These are phyloP conservation scores for Nasturtium officinale DNA, from an alignment of 345 rosid species.

Conservation along the genomic window DNA sequence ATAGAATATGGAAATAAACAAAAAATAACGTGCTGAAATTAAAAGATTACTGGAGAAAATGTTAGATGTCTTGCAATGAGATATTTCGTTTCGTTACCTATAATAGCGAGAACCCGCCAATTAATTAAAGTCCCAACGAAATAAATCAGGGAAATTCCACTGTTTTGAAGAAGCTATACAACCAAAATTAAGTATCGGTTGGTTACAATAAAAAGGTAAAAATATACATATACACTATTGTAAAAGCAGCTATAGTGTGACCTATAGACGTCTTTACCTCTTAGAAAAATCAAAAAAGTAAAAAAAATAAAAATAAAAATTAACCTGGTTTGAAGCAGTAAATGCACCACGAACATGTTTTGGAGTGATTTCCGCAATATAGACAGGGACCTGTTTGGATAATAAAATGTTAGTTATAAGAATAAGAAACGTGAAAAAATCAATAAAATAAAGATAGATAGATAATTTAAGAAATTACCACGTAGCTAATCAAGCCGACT, in stretches of 20 bases:
- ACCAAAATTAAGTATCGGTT: background rate
- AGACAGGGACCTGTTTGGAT: slow-evolving; percentile 46
- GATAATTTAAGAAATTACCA: too few relatives aligned
- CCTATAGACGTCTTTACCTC: too few relatives aligned
- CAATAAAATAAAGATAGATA: background rate
- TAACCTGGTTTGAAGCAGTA: slow-evolving; percentile 38
- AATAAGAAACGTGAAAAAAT: background rate
- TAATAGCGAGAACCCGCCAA: slow-evolving; percentile 41
- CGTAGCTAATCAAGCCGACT: slow-evolving; percentile 41
- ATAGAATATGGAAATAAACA: slow-evolving; percentile 43
- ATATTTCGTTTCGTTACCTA: slow-evolving; percentile 41
- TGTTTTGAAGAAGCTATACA: slow-evolving; percentile 37
- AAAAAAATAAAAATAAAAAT: too few relatives aligned
- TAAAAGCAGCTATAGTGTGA: too few relatives aligned
- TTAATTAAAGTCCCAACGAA: slow-evolving; percentile 41
- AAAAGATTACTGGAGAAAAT: background rate
- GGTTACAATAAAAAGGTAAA: background rate
- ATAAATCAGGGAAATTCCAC: slow-evolving; percentile 40
- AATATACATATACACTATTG: too few relatives aligned
- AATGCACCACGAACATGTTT: slow-evolving; percentile 52
- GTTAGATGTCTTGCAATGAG: background rate
- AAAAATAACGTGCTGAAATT: background rate
- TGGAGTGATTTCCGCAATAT: slow-evolving; percentile 54
- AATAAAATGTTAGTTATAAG: background rate
- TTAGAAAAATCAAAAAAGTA: too few relatives aligned